phyloP scores from a whole-genome alignment of 305 asterid species.

The Rubia tinctorum region DNA sequence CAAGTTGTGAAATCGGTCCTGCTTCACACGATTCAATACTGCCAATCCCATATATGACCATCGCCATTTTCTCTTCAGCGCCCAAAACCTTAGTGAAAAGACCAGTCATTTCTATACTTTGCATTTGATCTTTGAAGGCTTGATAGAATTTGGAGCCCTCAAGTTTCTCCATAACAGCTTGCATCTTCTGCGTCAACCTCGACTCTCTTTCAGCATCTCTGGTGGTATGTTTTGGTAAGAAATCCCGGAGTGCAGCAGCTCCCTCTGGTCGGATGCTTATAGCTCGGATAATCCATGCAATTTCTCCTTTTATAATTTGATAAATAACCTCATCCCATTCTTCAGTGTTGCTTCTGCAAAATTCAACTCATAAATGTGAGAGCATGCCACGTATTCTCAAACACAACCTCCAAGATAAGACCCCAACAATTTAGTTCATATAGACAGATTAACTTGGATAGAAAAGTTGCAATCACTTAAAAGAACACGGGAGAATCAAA shows the following conservation, averaged over 20 bases:
- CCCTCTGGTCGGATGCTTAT: too few relatives aligned
- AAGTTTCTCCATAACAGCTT: constrained; percentile 38
- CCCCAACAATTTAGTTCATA: background rate
- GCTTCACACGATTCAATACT: constrained; percentile 62
- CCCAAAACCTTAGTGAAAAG: constrained; percentile 43
- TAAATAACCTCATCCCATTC: too few relatives aligned
- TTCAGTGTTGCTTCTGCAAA: too few relatives aligned
- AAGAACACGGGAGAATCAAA: background rate
- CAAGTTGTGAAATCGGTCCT: constrained; percentile 73
- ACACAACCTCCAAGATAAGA: too few relatives aligned
- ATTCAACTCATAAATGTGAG: too few relatives aligned
- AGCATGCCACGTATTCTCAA: too few relatives aligned
- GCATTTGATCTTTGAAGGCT: constrained; percentile 43
- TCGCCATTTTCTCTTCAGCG: constrained; percentile 49
- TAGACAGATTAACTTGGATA: background rate
- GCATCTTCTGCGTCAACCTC: constrained; percentile 55
- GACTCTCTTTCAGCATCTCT: constrained; percentile 48
- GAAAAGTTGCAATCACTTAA: background rate
- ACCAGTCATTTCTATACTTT: constrained; percentile 32
- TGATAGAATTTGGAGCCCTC: constrained; percentile 43
- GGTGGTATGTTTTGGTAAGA: constrained; percentile 44
- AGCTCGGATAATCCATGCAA: too few relatives aligned
- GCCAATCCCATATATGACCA: constrained; percentile 81
- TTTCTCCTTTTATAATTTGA: too few relatives aligned
- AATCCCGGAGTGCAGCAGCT: too few relatives aligned